Percentiles rank a stretch among this genome's conserved stretches.
phyloP scores from a whole-genome alignment of 2,329 filamentous ascomycete genomes.

The Talaromyces verruculosus region DNA sequence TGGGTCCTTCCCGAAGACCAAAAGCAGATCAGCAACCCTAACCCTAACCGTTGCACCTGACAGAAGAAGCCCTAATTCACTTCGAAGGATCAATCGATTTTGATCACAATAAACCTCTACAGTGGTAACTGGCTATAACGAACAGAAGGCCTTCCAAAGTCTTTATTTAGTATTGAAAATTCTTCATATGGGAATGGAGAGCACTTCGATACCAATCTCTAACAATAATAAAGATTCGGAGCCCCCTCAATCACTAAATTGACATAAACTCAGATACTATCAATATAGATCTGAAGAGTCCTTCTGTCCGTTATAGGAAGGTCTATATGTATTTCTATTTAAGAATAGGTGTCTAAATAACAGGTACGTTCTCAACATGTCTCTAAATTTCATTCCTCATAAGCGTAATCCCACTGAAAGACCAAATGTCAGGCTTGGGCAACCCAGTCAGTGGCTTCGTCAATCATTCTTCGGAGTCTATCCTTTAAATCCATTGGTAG shows the following conservation, averaged over 20 bases:
- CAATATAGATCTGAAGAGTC: neutral
- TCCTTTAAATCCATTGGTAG: neutral
- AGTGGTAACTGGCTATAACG: neutral
- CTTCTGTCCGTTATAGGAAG: neutral
- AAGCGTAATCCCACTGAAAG: neutral
- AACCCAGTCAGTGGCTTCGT: neutral
- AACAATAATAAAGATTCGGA: neutral
- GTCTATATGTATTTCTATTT: neutral
- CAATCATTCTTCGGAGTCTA: neutral
- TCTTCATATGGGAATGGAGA: neutral
- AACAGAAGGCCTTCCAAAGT: neutral
- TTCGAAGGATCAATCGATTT: neutral
- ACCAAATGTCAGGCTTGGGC: neutral
- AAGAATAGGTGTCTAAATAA: neutral
- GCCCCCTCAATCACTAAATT: neutral
- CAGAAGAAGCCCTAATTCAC: neutral
- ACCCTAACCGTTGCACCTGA: neutral
- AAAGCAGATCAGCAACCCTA: slow-evolving; percentile 7
- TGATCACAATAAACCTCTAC: neutral
- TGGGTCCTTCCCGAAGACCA: slow-evolving; percentile 13
- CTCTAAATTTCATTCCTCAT: neutral
- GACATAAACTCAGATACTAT: neutral
- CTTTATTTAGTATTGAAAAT: neutral
- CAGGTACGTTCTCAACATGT: neutral
- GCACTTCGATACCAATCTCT: neutral